Evolutionary conservation across 2,329 filamentous ascomycete species (phyloP).

Genomic region (Ophiostoma ips): DNA sequence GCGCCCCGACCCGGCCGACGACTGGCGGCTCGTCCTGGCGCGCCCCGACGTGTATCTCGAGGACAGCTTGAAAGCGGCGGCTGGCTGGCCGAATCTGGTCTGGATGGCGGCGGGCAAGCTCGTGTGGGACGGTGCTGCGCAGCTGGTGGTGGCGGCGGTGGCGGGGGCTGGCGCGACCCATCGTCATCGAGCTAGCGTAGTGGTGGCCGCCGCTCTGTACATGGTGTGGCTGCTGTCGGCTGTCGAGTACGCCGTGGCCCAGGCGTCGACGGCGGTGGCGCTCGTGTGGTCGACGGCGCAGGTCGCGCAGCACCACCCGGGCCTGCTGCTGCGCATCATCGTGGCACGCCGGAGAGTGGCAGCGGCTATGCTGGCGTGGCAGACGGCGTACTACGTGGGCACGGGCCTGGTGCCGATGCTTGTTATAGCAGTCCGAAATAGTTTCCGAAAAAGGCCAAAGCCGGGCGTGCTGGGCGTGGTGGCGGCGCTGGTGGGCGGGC

Average conservation of each 20-base stretch:
- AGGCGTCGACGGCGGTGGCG: constrained; percentile 17
- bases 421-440: neutral
- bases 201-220: constrained; percentile 9
- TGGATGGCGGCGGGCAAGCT: constrained; percentile 9
- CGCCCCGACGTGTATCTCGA: constrained; percentile 23
- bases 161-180: too few relatives aligned
- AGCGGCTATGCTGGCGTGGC: constrained; percentile 8
- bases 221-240: constrained; percentile 17
- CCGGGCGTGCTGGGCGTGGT: constrained; percentile 14
- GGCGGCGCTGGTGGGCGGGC: constrained; percentile 3
- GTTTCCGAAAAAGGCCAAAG: too few relatives aligned
- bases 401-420: constrained; percentile 12
- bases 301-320: constrained; percentile 6
- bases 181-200: too few relatives aligned
- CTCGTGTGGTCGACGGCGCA: constrained; percentile 15
- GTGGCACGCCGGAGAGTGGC: neutral
- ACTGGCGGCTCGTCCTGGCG: constrained; percentile 16
- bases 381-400: constrained; percentile 6
- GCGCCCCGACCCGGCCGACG: neutral
- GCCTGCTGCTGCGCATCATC: constrained; percentile 9
- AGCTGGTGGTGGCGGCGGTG: too few relatives aligned
- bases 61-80: neutral
- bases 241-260: constrained; percentile 20
- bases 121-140: constrained; percentile 12
- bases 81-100: constrained; percentile 12